These are phyloP conservation scores for Ustilago loliicola DNA, from an alignment of 1,284 basidiomycete species.

Conservation along the genomic window DNA sequence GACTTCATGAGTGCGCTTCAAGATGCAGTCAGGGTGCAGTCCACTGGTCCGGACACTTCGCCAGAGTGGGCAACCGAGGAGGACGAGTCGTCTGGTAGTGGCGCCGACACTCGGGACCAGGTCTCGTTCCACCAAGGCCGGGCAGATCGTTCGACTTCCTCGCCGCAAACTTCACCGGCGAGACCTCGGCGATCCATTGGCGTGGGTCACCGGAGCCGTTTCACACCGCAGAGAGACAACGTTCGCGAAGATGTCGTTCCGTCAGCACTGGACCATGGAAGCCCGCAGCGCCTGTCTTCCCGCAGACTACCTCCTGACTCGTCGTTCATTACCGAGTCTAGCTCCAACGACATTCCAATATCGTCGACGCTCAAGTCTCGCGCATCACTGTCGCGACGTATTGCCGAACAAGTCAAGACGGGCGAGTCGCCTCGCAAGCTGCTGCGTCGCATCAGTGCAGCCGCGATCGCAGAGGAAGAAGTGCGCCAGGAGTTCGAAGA, in stretches of 20 bases:
- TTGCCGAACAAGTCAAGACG: constrained; percentile 27
- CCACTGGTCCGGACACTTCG: constrained; percentile 17
- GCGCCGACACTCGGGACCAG: not conserved
- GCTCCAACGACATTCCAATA: constrained; percentile 44
- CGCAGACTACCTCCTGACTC: constrained; percentile 42
- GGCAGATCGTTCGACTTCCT: constrained; percentile 1
- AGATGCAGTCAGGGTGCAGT: constrained; percentile 27
- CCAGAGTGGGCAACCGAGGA: constrained; percentile 49
- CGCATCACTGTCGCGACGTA: constrained; percentile 34
- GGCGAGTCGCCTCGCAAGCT: constrained; percentile 58
- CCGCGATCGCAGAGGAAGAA: constrained; percentile 56
- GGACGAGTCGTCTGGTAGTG: constrained; percentile 29
- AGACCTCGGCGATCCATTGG: constrained; percentile 11
- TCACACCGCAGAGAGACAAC: constrained; percentile 3
- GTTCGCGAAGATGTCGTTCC: constrained; percentile 25
- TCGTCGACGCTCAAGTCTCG: constrained; percentile 51
- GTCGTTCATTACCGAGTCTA: constrained; percentile 38
- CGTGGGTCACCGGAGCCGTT: not conserved
- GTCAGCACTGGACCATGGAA: constrained; percentile 30
- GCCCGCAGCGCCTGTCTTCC: constrained; percentile 37
- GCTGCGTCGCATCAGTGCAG: constrained; percentile 56
- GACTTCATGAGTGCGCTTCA: constrained; percentile 48
- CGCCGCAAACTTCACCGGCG: constrained; percentile 23
- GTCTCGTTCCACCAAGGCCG: constrained; percentile 39
- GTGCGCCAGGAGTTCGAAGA: constrained; percentile 37